A percentile compares a stretch with the other conserved stretches of the same genome.
phyloP scores from a whole-genome alignment of 2,329 filamentous ascomycete genomes.

The Gnomoniopsis sp. region DNA sequence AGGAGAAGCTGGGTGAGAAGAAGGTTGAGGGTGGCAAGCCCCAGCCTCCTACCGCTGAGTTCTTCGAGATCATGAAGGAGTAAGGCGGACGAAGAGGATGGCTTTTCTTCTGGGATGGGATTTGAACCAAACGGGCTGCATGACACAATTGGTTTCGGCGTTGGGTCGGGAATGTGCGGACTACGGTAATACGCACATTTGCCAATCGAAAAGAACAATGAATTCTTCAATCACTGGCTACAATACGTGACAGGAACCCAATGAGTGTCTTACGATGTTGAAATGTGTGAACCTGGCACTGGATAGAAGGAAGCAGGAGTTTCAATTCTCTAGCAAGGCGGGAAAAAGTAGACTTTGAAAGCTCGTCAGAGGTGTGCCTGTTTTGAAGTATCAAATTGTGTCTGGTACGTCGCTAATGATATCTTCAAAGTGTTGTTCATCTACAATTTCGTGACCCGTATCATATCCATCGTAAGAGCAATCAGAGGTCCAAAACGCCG shows the following conservation, averaged over 20 bases:
- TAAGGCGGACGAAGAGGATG: conserved; percentile 4
- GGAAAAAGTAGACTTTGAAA: background rate
- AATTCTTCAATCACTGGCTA: conserved; percentile 14
- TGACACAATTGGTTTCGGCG: conserved; percentile 19
- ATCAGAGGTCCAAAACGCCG: background rate
- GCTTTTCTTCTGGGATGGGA: conserved; percentile 14
- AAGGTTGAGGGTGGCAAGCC: conserved; percentile 36
- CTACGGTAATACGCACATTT: conserved; percentile 20
- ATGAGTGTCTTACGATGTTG: too few species aligned
- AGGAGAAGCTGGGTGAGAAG: conserved; percentile 76
- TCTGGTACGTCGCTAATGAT: background rate
- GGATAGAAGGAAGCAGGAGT: background rate
- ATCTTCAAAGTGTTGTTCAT: background rate
- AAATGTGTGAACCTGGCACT: background rate
- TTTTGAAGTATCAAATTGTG: background rate
- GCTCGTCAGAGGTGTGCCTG: background rate
- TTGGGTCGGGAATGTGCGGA: conserved; percentile 20
- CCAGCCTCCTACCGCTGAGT: conserved; percentile 21
- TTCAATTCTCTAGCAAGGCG: background rate
- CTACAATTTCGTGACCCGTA: background rate
- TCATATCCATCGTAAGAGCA: background rate
- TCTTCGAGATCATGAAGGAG: conserved; percentile 26
- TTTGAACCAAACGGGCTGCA: conserved; percentile 17
- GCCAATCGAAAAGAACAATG: conserved; percentile 18
- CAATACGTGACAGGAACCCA: too few species aligned